Evolutionary conservation across 2,329 filamentous ascomycete genomes (phyloP).

Genomic region (Penicillium sp.): DNA sequence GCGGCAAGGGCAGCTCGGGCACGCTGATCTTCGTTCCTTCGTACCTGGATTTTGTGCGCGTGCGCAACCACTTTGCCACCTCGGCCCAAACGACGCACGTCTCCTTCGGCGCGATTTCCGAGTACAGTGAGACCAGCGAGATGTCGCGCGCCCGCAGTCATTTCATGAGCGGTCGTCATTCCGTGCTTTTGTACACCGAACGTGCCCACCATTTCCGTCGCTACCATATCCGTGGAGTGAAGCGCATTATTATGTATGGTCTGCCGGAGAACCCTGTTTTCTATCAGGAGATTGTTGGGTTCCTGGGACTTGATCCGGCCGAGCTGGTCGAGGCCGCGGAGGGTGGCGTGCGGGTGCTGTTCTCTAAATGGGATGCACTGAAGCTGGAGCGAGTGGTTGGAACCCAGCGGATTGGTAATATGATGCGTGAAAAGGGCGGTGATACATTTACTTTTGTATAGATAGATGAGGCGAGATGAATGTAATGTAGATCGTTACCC

Average conservation of each 20-base stretch:
- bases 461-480: conserved; percentile 1
- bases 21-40: conserved; percentile 87
- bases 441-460: conserved; percentile 97
- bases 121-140: conserved; percentile 79
- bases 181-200: conserved; percentile 85
- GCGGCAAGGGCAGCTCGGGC: conserved; percentile 58
- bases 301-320: conserved; percentile 40
- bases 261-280: conserved; percentile 78
- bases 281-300: conserved; percentile 45
- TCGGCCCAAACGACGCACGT: conserved; percentile 57
- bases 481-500: neutral
- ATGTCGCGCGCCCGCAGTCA: conserved; percentile 82
- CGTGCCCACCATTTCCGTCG: conserved; percentile 95
- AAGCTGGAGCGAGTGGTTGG: conserved; percentile 88
- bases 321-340: conserved; percentile 58
- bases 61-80: conserved; percentile 88
- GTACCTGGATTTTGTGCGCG: conserved; percentile 91
- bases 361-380: conserved; percentile 86
- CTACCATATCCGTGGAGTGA: conserved; percentile 79
- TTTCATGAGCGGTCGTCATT: conserved; percentile 80
- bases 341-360: conserved; percentile 62
- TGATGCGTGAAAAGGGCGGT: conserved; percentile 75
- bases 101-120: conserved; percentile 80
- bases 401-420: conserved; percentile 73
- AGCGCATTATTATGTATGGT: conserved; percentile 83